Evolutionary conservation across 805 yeast species (phyloP), one percentile per base, ranked within the genome.

Genomic region (Pichia insulana): DNA sequence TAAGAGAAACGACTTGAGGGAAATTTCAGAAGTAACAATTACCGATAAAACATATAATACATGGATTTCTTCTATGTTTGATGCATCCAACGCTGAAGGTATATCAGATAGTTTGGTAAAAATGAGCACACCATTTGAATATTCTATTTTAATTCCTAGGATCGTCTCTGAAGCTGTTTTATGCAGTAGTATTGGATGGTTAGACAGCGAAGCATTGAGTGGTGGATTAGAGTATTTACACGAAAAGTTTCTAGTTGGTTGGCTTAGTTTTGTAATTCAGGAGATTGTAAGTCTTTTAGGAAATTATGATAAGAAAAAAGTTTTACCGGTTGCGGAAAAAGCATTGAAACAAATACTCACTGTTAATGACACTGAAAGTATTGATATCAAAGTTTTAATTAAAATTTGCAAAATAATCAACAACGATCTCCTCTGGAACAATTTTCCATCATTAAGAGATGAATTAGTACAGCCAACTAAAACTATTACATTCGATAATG

Each of bases 191-290:
- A 60, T 70, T 19, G 76, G 74, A 1, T 61, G 75, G 12, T 67
- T 85, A 3, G 81, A 78, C 49, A 57, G 71, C 9, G 80, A 78
- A 4, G 71, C 77, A 4, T 65, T 87, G 33, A 71, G 70, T 37
- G 84, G 83, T 43, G 97, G 96, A 0, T 66, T 90, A 30, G 97
- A 89, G 54, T 87, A 89, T 54, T 83, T 90, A 50, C 67, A 83
- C 36, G 96, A 89, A 53, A 83, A 86, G 2, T 83, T 85, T 48
- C 66, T 90, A 49, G 67, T 83, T 2, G 66, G 73, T 7, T 72
- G 80, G 11, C 54, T 78, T 28, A 62, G 74, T 6, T 73, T 75
- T n/a, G 71, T 78, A 2, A 36, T 57, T 18, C 48, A 50, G 30
- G 48, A 41, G n/a, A 17, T 58, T 19, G 43, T 51, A 9, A 44